Base-by-base conservation (phyloP, 2,329 filamentous ascomycete species). In the Macrophomina tecta region DNA sequence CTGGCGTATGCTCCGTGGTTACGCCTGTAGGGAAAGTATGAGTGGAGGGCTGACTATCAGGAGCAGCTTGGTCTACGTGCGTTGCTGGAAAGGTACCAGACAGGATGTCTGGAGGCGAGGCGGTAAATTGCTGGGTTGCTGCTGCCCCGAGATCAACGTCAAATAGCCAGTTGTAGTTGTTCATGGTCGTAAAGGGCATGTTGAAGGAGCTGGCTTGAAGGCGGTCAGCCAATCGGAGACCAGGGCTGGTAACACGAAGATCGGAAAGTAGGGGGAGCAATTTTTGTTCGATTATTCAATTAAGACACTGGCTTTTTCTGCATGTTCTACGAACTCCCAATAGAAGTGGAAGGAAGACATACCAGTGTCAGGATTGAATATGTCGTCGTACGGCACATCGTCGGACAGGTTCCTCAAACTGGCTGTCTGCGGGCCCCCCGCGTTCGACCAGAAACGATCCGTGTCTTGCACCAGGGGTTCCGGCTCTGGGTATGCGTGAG, bases 131-230 rank as follows among this genome's bases (percentile, higher is more conserved):
- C 14, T 69, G 67, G 6, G 72, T 45, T 32, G 61, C 71, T 62
- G 58, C n/a, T 62, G 58, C 45, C 45, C 42, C 58, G 40, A 77
- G 72, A 64, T 82, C 79, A 66, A 85, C 74, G 52, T 86, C 83
- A 70, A 89, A 89, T 2, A 89, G 73, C 86, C 87, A 89, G 67
- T 86, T 87, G 72, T 89, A 89, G 66, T 89, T 87, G 69, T 81
- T 81, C 68, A 86, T 86, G 1, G 87, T 88, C 2, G 87, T 88
- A 73, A 87, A 89, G 5, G 87, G 87, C 77, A 88, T 87, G 65
- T 89, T 89, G 73, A 89, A 89, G 0, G 86, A 88, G 71, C 83
- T 87, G 36, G 87, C 86, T 73, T 46, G 42, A 18, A 58, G 60
- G 36, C 18, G 62, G 65, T 46, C 42, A 66, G 64, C 63, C 58